These are phyloP conservation scores for Barbatosphaeria neglecta DNA, from an alignment of 495 filamentous ascomycete species.

Conservation along the genomic window DNA sequence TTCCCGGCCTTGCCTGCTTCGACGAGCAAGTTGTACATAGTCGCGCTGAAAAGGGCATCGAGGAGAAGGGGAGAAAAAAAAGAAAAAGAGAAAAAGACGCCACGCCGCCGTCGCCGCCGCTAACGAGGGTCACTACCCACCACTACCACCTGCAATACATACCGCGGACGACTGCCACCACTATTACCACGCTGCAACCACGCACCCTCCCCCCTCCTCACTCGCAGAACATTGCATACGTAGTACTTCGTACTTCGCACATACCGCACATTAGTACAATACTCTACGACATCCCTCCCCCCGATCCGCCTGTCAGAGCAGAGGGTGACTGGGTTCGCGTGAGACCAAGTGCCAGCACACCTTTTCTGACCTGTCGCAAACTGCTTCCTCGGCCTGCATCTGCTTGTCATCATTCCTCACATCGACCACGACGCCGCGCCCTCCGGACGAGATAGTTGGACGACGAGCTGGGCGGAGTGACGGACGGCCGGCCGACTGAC, in stretches of 20 bases:
- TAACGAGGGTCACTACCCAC: no score
- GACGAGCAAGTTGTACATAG: no score
- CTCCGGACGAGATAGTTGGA: no score
- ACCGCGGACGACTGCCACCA: background rate
- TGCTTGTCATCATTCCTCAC: background rate
- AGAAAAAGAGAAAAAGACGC: background rate
- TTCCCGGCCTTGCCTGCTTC: conserved; percentile 18
- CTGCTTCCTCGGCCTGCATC: background rate
- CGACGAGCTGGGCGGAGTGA: no score
- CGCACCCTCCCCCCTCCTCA: no score
- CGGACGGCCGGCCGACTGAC: no score
- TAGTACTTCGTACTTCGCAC: no score
- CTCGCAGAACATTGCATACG: no score
- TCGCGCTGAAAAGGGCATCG: conserved; percentile 7
- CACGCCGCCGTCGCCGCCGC: conserved; percentile 1
- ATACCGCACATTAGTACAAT: no score
- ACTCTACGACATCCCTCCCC: background rate
- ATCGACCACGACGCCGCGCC: no score
- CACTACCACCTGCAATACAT: background rate
- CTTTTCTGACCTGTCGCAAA: background rate
- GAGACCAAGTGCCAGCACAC: background rate
- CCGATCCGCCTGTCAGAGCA: no score
- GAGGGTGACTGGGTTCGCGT: background rate
- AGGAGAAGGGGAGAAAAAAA: background rate
- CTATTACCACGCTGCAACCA: background rate